Evolutionary conservation across 2,329 filamentous ascomycete species (phyloP), one percentile per base, ranked within the genome.

Genomic region (Fusarium tuaranense): DNA sequence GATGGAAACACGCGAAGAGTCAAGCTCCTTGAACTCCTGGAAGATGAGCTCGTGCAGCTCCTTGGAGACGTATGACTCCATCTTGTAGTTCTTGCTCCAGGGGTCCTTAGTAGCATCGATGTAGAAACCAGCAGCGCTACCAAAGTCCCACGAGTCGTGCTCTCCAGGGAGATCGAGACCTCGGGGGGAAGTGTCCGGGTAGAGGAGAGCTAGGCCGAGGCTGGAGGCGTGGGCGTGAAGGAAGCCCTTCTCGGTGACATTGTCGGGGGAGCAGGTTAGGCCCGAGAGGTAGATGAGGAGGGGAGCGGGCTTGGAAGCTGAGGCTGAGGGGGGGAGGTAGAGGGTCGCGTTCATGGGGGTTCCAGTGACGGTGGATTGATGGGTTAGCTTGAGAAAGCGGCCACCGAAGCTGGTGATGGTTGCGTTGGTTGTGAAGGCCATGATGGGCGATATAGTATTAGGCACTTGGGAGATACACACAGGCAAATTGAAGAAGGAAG

Each of bases 261-360:
- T 95, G 80, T 98, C 95, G 39, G 94, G 95, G 1, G 95, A 96
- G 88, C 97, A 99, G 71, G 97, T 98, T 71, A 99, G 88, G 62
- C 97, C 97, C 16, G 96, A 96, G 69, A 99, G 92, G 85, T 96
- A 99, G 86, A 98, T 92, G 68, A 99, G 90, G 34, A 98, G 90
- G 27, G 97, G 97, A 2, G 95, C 91, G 46, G 88, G 86, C 2
- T 84, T 64, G 60, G 83, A 78, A 18, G 83, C 78, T 72, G 88
- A 84, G 66, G 94, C 91, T 79, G 92, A 88, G 3, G 94, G 91
- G 27, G 97, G 97, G 5, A 99, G 89, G 87, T 94, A 99, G 79
- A 99, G 89, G 86, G 97, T 97, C 81, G 98, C 90, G 82, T 90
- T 91, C 96, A 98, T 99, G 79, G 95, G 92, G 77, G 95, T 98